Percentiles rank a stretch among this genome's conserved stretches.
phyloP scores from a whole-genome alignment of 768 basidiomycete species.

The Suillus weaverae region DNA sequence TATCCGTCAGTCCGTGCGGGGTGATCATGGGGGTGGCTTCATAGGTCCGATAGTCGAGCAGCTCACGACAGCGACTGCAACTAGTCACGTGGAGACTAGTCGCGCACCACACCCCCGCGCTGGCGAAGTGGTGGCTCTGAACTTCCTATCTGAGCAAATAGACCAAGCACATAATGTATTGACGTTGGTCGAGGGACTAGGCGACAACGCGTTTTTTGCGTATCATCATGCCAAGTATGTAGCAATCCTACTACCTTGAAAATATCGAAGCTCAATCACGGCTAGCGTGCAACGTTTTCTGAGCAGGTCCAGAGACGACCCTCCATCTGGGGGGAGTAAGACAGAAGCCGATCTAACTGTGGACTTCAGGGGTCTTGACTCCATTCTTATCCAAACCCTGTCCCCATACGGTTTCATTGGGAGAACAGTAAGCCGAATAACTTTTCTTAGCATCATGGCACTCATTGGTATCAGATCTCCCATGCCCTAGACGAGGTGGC shows the following conservation, averaged over 20 bases:
- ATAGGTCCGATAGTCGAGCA: conserved; percentile 2
- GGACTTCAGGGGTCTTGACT: conserved; percentile 13
- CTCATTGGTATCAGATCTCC: conserved; percentile 22
- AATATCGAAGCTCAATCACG: background rate
- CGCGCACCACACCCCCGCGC: no score
- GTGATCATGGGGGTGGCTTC: background rate
- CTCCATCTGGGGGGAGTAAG: background rate
- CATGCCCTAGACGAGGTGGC: conserved; percentile 32
- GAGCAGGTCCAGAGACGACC: background rate
- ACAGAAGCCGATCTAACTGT: conserved; percentile 21
- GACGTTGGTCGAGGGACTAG: conserved; percentile 21
- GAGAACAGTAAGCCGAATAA: conserved; percentile 23
- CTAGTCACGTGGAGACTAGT: background rate
- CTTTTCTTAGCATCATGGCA: background rate
- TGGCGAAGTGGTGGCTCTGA: conserved; percentile 17
- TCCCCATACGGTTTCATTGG: conserved; percentile 27
- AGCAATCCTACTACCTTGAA: background rate
- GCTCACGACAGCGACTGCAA: background rate
- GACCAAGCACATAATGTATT: conserved; percentile 28
- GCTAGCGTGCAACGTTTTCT: conserved; percentile 15
- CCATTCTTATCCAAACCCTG: conserved; percentile 25
- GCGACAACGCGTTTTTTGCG: conserved; percentile 21
- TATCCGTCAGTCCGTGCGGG: background rate
- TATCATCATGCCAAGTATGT: conserved; percentile 22
- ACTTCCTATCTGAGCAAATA: conserved; percentile 30